Base-by-base conservation (phyloP, 495 filamentous ascomycete genomes). In the Penicillium crystallinum region DNA sequence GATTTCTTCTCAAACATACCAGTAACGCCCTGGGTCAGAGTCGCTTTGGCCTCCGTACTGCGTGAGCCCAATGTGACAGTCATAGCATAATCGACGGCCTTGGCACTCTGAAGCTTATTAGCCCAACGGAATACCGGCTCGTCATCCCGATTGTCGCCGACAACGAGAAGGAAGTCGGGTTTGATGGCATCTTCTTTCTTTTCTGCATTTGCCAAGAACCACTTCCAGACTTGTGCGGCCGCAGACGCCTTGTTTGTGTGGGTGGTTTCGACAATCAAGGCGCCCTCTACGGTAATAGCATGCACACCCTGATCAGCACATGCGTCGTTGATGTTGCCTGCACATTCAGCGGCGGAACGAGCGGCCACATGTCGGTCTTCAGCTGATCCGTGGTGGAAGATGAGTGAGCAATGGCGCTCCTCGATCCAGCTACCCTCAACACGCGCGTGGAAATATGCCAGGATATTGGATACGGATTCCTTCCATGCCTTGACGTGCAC, bases 41-140 rank as follows among this genome's bases (percentile, higher is more conserved):
- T 95, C 14, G 85, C 82, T 53, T 81, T 85, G 9, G 91, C 91
- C 68, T 93, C 88, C 0, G 91, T 96, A 69, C 90, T 95, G 39
- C 91, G 75, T 57, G 76, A 86, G 14, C 91, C 91, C 46, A 97
- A 71, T 45, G 83, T 90, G 17, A 96, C 90, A 1, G 90, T 95
- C 57, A 85, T 83, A 6, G 90, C 85, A 49, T 89, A 76, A 30
- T 82, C 67, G 37, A 95, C 75, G 6, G 62, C 66, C 25, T 77
- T 73, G 31, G 71, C 67, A 1, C 70, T 73, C 19, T 73, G 74
- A 23, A 95, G 68, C 29, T 82, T 76, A 68, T 96, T 95, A 23
- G 91, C 91, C 91, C 91, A 97, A 30, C 85, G 87, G 75, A 91
- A 97, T 19, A 95, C 84, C 40, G 89, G 84, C 64, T 96, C 91